phyloP scores from a whole-genome alignment of 306 rosid species.

The Fragaria vesca region DNA sequence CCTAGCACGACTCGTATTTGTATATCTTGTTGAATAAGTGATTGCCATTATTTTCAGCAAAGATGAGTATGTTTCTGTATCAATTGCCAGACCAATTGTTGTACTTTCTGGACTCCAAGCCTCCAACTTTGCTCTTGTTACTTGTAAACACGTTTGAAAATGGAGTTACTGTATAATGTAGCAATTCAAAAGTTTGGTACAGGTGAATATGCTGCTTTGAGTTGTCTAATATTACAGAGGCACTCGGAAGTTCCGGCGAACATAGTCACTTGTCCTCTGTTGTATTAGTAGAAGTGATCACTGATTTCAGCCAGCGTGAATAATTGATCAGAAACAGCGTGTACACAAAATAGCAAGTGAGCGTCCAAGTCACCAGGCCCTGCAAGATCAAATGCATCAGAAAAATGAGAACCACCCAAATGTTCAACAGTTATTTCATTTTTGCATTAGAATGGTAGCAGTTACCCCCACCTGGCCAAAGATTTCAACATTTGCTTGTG shows the following conservation, averaged over 20 bases:
- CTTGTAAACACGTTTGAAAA: neutral
- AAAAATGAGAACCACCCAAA: neutral
- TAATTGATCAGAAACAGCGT: conserved; percentile 36
- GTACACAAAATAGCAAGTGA: conserved; percentile 51
- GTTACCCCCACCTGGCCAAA: conserved; percentile 43
- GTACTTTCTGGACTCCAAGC: neutral
- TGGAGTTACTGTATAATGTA: neutral
- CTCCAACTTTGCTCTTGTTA: neutral
- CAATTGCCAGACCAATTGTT: neutral
- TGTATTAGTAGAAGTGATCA: conserved; percentile 6
- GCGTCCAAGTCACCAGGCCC: conserved; percentile 57
- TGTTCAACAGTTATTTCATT: neutral
- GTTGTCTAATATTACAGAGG: neutral
- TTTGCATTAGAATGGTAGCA: neutral
- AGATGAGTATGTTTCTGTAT: neutral
- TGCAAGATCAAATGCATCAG: conserved; percentile 18
- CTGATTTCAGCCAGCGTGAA: conserved; percentile 42
- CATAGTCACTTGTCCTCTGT: neutral
- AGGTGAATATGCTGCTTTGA: neutral
- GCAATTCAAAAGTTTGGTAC: neutral
- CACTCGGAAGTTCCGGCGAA: neutral
- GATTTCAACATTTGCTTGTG: conserved; percentile 42
- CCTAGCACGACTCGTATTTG: neutral
- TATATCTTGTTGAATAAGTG: neutral
- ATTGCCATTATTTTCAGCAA: neutral